Evolutionary conservation across 225 moss, liverwort and hornwort species (phyloP).

Genomic region (Physcomitrellopsis africana): DNA sequence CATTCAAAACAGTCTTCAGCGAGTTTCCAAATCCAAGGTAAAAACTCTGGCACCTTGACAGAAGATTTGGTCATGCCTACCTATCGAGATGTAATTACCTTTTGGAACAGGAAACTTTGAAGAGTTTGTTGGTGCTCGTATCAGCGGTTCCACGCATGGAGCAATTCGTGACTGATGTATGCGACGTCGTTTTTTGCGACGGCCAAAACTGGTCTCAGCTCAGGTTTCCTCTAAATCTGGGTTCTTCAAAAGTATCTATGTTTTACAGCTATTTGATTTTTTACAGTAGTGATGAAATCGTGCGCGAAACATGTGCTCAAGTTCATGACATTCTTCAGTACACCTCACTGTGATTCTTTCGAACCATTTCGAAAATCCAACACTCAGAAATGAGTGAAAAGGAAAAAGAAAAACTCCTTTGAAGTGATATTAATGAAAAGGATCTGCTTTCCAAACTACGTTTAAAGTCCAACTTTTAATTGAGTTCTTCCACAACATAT

Average conservation of each 20-base stretch:
- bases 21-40: not conserved
- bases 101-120: conserved; percentile 75
- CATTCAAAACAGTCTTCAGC: not conserved
- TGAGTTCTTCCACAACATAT: not conserved
- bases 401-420: not conserved
- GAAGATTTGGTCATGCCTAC: conserved; percentile 4
- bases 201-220: conserved; percentile 56
- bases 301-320: not conserved
- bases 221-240: conserved; percentile 50
- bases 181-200: conserved; percentile 76
- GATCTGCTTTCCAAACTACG: no score
- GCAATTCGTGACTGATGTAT: conserved; percentile 83
- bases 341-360: conserved; percentile 1
- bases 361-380: not conserved
- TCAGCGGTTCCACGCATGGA: conserved; percentile 91
- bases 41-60: not conserved
- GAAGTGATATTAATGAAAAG: not conserved
- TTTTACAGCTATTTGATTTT: conserved; percentile 5
- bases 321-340: conserved; percentile 8
- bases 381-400: conserved; percentile 1
- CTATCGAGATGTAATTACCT: conserved; percentile 2
- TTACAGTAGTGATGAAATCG: not conserved
- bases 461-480: not conserved
- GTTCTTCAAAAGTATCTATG: conserved; percentile 3
- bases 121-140: conserved; percentile 81